Evolutionary conservation across 2,329 filamentous ascomycete species (phyloP).

Genomic region (Intubia oerlemansii): DNA sequence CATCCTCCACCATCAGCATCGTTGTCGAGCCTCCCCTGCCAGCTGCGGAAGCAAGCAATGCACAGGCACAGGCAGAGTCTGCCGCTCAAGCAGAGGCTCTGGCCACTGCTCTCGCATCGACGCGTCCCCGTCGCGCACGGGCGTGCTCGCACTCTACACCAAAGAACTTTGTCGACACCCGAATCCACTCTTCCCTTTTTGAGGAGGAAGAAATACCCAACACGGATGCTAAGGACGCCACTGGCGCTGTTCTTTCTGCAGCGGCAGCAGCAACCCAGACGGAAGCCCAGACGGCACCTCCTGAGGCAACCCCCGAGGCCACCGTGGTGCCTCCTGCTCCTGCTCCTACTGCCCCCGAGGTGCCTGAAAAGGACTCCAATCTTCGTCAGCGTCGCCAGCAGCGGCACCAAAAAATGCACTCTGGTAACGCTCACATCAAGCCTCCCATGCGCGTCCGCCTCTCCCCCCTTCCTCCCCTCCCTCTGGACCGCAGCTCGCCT

Average conservation of each 20-base stretch:
- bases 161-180: slow-evolving; percentile 4
- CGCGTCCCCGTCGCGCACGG: neutral
- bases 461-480: slow-evolving; percentile 2
- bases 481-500: neutral
- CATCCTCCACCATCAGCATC: neutral
- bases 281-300: too few relatives aligned
- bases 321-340: too few relatives aligned
- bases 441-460: slow-evolving; percentile 4
- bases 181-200: slow-evolving; percentile 2
- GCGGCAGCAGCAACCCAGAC: too few relatives aligned
- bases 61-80: neutral
- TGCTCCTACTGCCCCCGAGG: too few relatives aligned
- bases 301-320: too few relatives aligned
- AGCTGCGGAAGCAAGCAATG: neutral
- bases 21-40: neutral
- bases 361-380: neutral
- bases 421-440: slow-evolving; percentile 2
- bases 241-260: too few relatives aligned
- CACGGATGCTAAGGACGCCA: too few relatives aligned
- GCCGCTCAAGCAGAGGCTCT: neutral
- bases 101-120: neutral
- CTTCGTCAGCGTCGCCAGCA: slow-evolving; percentile 6
- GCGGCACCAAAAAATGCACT: slow-evolving; percentile 4
- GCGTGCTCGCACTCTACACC: slow-evolving; percentile 2
- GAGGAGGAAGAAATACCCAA: slow-evolving; percentile 7